phyloP scores from a whole-genome alignment of 129 eudicot species.

The Flaveria bidentis region DNA sequence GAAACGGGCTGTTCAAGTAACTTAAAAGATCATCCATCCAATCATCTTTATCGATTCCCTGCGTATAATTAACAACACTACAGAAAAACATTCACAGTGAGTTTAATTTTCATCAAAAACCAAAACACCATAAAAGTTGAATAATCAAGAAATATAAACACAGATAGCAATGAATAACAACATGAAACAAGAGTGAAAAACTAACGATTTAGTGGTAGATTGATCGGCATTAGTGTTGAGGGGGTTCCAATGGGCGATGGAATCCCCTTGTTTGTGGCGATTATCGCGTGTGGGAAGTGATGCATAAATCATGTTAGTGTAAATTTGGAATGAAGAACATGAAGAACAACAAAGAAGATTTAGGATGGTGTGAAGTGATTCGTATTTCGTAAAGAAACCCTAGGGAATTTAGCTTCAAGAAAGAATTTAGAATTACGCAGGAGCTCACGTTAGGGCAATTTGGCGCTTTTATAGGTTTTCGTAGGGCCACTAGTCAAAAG shows the following conservation, averaged over 20 bases:
- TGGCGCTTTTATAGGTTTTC: slow-evolving; percentile 10
- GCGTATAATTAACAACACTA: slow-evolving; percentile 6
- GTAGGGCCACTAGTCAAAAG: background rate
- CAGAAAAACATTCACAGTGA: background rate
- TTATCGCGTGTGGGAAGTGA: background rate
- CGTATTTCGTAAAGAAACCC: background rate
- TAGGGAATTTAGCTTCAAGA: background rate
- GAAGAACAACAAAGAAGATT: background rate
- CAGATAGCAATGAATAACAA: background rate
- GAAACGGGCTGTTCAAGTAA: background rate
- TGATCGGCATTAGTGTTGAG: background rate
- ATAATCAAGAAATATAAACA: background rate
- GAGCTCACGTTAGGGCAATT: background rate
- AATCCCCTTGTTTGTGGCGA: background rate
- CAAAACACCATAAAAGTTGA: no score
- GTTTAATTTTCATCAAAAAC: no score
- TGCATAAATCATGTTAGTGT: background rate
- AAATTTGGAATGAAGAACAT: background rate
- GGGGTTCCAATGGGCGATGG: background rate
- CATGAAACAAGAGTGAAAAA: background rate
- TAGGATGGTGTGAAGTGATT: no score
- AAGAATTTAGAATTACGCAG: no score
- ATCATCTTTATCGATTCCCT: background rate
- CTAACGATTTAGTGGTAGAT: slow-evolving; percentile 8
- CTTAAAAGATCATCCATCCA: background rate